Conservation (phyloP, 441 rosid species). For the Populus tomentosa region DNA sequence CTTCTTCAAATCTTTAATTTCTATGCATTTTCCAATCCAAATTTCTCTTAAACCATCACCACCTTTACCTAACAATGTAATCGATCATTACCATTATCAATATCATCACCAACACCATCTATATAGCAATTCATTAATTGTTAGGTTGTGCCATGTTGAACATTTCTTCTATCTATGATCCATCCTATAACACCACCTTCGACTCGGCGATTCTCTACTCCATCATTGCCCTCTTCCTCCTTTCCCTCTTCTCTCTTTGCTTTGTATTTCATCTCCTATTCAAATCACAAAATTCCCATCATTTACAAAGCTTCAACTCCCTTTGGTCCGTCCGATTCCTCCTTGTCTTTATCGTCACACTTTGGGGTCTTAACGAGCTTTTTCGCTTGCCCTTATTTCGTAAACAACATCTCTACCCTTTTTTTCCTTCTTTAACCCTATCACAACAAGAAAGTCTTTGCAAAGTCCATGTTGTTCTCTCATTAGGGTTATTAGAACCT, state of each 20-base stretch:
- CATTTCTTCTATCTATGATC: conserved; percentile 5
- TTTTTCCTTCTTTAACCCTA: conserved; percentile 18
- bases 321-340: conserved; percentile 53
- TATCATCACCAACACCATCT: conserved; percentile 7
- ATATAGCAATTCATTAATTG: neutral
- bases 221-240: conserved; percentile 28
- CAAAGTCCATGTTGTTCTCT: conserved; percentile 38
- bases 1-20: neutral
- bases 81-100: neutral
- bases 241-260: conserved; percentile 36
- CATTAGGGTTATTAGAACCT: conserved; percentile 54
- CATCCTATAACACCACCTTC: conserved; percentile 14
- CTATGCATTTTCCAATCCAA: conserved; percentile 2
- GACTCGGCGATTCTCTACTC: conserved; percentile 33
- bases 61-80: neutral
- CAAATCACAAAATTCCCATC: conserved; percentile 30
- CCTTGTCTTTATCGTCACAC: conserved; percentile 36
- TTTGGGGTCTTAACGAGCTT: conserved; percentile 44
- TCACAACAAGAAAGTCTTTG: conserved; percentile 34
- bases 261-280: conserved; percentile 39
- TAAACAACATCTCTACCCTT: conserved; percentile 22
- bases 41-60: neutral
- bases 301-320: conserved; percentile 42
- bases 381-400: conserved; percentile 33
- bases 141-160: conserved; percentile 20